Evolutionary conservation across 2,329 filamentous ascomycete species (phyloP).

Genomic region (Didymella pomorum): DNA sequence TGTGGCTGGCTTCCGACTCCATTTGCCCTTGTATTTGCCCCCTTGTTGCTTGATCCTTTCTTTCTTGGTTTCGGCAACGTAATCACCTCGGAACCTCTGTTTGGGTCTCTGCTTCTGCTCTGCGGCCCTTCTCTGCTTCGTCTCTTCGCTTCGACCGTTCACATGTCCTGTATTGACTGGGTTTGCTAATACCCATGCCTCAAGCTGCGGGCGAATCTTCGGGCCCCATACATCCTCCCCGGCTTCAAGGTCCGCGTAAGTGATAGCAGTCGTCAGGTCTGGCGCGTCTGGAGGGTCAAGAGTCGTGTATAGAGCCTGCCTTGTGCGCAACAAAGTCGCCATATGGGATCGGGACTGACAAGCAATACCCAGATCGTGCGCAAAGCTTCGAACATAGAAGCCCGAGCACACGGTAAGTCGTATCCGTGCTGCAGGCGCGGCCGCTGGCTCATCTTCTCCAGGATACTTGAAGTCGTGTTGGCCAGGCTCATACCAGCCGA

Average conservation of each 20-base stretch:
- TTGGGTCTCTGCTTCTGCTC: conserved; percentile 25
- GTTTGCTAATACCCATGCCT: conserved; percentile 35
- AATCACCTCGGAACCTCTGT: conserved; percentile 43
- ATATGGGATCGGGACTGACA: conserved; percentile 38
- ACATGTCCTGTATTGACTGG: conserved; percentile 26
- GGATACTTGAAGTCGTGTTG: conserved; percentile 29
- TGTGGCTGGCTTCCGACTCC: conserved; percentile 25
- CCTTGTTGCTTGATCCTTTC: conserved; percentile 44
- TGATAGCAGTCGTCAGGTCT: conserved; percentile 24
- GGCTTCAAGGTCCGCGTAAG: conserved; percentile 34
- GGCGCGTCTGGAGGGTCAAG: conserved; percentile 7
- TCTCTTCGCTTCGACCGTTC: conserved; percentile 31
- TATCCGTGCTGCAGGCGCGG: conserved; percentile 33
- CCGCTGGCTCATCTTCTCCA: conserved; percentile 16
- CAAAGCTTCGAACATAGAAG: conserved; percentile 47
- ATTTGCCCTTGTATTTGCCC: conserved; percentile 39
- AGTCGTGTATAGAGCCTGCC: conserved; percentile 35
- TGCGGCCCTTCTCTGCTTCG: conserved; percentile 22
- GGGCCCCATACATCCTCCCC: conserved; percentile 37
- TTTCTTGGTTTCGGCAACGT: conserved; percentile 36
- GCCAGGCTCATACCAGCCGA: conserved; percentile 36
- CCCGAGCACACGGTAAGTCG: conserved; percentile 40
- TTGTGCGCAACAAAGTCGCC: conserved; percentile 34
- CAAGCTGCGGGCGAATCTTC: conserved; percentile 32
- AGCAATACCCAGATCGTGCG: conserved; percentile 40